Conservation (phyloP, 2,329 filamentous ascomycete genomes). For the Aspergillus arachidicola region DNA sequence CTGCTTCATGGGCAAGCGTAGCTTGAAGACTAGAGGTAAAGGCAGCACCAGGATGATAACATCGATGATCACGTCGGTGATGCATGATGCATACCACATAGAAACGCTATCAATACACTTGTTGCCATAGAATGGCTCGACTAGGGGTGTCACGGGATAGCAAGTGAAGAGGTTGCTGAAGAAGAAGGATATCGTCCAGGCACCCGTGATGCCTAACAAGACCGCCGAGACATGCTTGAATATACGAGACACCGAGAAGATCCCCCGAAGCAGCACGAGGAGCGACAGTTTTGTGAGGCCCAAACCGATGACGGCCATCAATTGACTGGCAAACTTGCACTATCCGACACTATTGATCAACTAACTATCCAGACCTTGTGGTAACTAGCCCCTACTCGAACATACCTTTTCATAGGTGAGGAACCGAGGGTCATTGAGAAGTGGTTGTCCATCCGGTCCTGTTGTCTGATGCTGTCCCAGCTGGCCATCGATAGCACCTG, state of each 20-base stretch:
- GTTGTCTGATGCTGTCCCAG: neutral
- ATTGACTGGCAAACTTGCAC: neutral
- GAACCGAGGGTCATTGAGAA: neutral
- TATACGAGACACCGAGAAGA: neutral
- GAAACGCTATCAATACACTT: conserved; percentile 2
- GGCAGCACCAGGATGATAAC: neutral
- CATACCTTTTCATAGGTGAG: neutral
- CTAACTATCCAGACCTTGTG: neutral
- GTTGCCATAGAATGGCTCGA: conserved; percentile 8
- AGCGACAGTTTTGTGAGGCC: neutral
- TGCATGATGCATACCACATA: neutral
- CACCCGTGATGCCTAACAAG: neutral
- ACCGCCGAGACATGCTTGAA: neutral
- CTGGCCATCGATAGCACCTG: neutral
- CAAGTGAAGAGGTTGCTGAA: conserved; percentile 6
- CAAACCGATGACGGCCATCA: neutral
- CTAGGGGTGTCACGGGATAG: conserved; percentile 5
- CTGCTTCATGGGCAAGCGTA: neutral
- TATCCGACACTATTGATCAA: neutral
- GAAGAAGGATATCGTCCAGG: conserved; percentile 1
- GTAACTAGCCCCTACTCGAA: neutral
- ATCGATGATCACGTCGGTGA: neutral
- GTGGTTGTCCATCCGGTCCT: neutral
- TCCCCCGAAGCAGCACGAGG: neutral
- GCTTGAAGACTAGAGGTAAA: neutral